Evolutionary conservation across 2,329 filamentous ascomycete genomes (phyloP).

Genomic region (Coniochaeta prunicola): DNA sequence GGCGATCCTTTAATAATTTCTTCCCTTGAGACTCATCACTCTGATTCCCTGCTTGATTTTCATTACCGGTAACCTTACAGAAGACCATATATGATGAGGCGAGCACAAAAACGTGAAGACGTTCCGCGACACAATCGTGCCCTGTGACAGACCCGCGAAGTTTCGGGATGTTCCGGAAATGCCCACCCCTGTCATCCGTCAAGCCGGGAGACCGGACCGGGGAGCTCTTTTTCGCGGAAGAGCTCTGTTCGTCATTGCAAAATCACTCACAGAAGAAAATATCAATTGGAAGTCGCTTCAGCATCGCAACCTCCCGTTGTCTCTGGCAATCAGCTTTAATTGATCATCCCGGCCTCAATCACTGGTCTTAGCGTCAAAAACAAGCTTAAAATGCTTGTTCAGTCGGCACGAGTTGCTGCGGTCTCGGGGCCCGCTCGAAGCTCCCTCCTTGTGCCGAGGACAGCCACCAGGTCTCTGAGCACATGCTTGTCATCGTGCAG

Average conservation of each 20-base stretch:
- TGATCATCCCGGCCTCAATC: background rate
- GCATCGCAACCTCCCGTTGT: background rate
- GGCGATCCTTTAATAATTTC: too few species aligned
- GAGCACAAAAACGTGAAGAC: too few species aligned
- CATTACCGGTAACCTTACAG: too few species aligned
- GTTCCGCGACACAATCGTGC: too few species aligned
- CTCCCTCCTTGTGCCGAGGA: slow-evolving; percentile 24
- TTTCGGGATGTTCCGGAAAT: background rate
- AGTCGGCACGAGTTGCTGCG: slow-evolving; percentile 26
- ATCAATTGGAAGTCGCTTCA: background rate
- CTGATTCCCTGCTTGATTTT: too few species aligned
- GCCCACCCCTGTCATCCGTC: background rate
- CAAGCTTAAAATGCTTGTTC: slow-evolving; percentile 21
- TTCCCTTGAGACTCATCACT: too few species aligned
- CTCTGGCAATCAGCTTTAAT: background rate
- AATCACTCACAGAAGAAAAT: background rate
- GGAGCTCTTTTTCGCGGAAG: background rate
- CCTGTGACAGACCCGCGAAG: background rate
- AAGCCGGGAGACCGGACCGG: background rate
- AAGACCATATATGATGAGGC: too few species aligned
- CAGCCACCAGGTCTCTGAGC: slow-evolving; percentile 22
- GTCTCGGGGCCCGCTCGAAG: slow-evolving; percentile 20
- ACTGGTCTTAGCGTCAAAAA: background rate
- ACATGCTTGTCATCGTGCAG: slow-evolving; percentile 21
- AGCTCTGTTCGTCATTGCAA: background rate